Conservation (phyloP, 495 filamentous ascomycete genomes). For the Penicillium atrosanguineum region DNA sequence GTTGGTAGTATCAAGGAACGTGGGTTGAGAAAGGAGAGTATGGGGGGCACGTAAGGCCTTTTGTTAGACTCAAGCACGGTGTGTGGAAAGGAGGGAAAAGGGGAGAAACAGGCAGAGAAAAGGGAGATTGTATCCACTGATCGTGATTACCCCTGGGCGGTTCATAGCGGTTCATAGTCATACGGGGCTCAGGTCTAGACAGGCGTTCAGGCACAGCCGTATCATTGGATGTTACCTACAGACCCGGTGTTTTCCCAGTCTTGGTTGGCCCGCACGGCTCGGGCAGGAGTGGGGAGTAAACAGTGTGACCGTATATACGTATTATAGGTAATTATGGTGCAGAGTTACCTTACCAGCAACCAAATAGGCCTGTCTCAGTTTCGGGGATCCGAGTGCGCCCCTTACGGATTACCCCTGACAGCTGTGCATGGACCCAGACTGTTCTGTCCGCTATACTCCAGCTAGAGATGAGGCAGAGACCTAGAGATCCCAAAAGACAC, state of each 20-base stretch:
- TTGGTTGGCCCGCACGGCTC: slow-evolving; percentile 30
- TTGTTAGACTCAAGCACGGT: slow-evolving; percentile 33
- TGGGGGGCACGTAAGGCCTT: slow-evolving; percentile 51
- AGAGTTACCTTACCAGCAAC: background rate
- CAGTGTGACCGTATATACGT: background rate
- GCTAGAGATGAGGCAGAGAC: too few species aligned
- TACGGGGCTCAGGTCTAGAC: slow-evolving; percentile 12
- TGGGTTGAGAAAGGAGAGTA: slow-evolving; percentile 31
- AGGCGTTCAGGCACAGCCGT: slow-evolving; percentile 18
- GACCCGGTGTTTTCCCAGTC: slow-evolving; percentile 5
- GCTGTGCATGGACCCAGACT: background rate
- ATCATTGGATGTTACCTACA: slow-evolving; percentile 8
- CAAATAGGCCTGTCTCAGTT: slow-evolving; percentile 9
- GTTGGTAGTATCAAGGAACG: slow-evolving; percentile 35
- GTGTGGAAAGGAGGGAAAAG: slow-evolving; percentile 36
- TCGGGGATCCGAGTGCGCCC: too few species aligned
- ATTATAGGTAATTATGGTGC: too few species aligned
- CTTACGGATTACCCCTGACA: slow-evolving; percentile 4
- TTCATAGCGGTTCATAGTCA: too few species aligned
- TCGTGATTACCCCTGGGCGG: slow-evolving; percentile 9
- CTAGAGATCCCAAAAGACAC: background rate
- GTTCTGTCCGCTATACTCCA: too few species aligned
- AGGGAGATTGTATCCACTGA: slow-evolving; percentile 18
- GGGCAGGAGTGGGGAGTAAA: slow-evolving; percentile 20
- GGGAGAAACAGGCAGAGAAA: slow-evolving; percentile 19